Evolutionary conservation across 108 stramenopile genomes (phyloP), one percentile per base, ranked within the genome.

Genomic region (Parmales sp.): DNA sequence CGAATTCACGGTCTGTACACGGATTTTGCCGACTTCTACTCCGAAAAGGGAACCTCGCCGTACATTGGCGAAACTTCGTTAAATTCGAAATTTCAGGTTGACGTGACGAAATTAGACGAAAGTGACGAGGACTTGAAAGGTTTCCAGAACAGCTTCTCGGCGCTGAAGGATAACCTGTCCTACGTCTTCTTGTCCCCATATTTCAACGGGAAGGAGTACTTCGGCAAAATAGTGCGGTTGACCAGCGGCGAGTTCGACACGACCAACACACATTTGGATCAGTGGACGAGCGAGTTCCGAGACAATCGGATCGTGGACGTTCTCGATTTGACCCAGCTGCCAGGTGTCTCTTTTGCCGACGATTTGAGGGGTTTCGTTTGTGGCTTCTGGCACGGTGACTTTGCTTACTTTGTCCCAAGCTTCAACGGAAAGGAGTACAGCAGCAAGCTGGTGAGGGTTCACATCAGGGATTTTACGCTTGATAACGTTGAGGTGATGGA

Each of bases 1-100:
- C 69, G 75, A 0, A 69, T 76, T 8, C 75, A 76, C 73, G 69
- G 69, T 13, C 54, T 76, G 37, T 28, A 65, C 22, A 74, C 75
- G 18, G 75, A 76, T 51, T 76, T 76, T 63, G 75, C 75, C 9
- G 75, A 76, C 37, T 76, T 66, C 63, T 76, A 74, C 69, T 63
- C 75, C 6, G 5, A 18, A 16, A 69, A 65, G 22, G 46, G 46
- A 4, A 48, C 23, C 4, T n/a, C 19, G 22, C 46, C 46, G 8
- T 48, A 48, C 46, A 18, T 11, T n/a, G 23, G 23, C 22, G 46
- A 4, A 3, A 48, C 46, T 4, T 23, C 22, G 3, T 23, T 23
- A 48, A 48, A 48, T 48, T 23, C 19, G 46, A 23, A 48, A 23
- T n/a, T 23, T 23, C 46, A 48, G 23, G 46, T 48, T 23, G 46